phyloP scores from a whole-genome alignment of 768 basidiomycete genomes.

The Filobasidium floriforme region DNA sequence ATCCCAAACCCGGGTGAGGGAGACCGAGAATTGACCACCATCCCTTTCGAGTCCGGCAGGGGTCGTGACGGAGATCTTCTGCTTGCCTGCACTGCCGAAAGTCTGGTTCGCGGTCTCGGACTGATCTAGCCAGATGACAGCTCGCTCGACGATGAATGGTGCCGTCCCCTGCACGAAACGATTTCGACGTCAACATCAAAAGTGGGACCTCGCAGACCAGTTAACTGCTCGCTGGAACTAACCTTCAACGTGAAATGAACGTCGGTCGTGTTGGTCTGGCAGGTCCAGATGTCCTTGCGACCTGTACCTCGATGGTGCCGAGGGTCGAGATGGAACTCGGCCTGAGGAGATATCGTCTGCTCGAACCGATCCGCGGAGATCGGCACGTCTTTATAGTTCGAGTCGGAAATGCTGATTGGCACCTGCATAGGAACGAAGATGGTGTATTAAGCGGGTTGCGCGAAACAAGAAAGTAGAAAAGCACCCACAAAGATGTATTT shows the following conservation, averaged over 20 bases:
- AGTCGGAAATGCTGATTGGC: constrained; percentile 71
- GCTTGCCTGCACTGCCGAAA: constrained; percentile 59
- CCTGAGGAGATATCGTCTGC: constrained; percentile 82
- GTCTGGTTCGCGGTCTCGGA: neutral
- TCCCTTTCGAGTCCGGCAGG: constrained; percentile 27
- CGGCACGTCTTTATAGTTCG: constrained; percentile 69
- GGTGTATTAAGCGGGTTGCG: neutral
- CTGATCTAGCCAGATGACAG: constrained; percentile 62
- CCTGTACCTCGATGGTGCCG: neutral
- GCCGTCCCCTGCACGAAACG: constrained; percentile 60
- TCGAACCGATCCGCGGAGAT: constrained; percentile 68
- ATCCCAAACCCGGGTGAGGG: constrained; percentile 72
- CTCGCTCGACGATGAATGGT: constrained; percentile 80
- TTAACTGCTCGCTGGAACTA: neutral
- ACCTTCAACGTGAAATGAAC: constrained; percentile 10
- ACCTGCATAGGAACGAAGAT: constrained; percentile 28
- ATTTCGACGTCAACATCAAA: neutral
- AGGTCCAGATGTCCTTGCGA: constrained; percentile 12
- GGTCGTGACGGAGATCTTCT: constrained; percentile 54
- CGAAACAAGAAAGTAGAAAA: neutral
- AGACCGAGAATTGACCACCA: constrained; percentile 32
- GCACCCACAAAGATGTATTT: constrained; percentile 65
- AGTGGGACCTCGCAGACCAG: neutral
- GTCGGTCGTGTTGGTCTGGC: constrained; percentile 10
- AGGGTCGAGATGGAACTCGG: constrained; percentile 39